These are phyloP conservation scores for Mucor irregularis DNA, from an alignment of 371 early-diverging fungal species.

Conservation along the genomic window DNA sequence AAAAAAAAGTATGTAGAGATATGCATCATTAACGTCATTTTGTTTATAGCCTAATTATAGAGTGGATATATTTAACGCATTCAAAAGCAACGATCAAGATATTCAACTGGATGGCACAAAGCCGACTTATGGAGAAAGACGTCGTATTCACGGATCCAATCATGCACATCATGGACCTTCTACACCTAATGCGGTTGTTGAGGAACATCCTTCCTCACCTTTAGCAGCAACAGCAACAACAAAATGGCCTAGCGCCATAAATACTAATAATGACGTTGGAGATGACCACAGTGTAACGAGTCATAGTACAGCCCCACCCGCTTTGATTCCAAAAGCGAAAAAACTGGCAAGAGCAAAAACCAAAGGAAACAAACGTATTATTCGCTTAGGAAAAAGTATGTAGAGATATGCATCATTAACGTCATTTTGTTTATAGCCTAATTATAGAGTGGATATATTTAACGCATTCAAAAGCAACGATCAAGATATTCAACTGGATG, in stretches of 20 bases:
- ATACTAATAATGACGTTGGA: too few relatives aligned
- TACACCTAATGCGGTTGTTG: conserved; percentile 16
- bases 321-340: conserved; percentile 2
- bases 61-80: conserved; percentile 53
- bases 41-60: conserved; percentile 56
- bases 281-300: not conserved
- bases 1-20: not conserved
- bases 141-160: conserved; percentile 18
- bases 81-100: conserved; percentile 49
- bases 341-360: conserved; percentile 26
- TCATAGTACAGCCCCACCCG: not conserved
- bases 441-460: conserved; percentile 61
- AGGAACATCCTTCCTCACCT: not conserved
- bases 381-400: conserved; percentile 27
- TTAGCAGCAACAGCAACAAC: not conserved
- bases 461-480: conserved; percentile 49
- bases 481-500: conserved; percentile 57
- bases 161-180: conserved; percentile 6
- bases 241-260: conserved; percentile 14
- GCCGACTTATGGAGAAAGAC: conserved; percentile 55
- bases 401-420: not conserved
- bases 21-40: too few relatives aligned
- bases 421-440: conserved; percentile 47
- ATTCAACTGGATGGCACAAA: conserved; percentile 59
- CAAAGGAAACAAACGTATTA: conserved; percentile 36